Conservation (phyloP, 305 asterid species). For the Fraxinus ornus region DNA sequence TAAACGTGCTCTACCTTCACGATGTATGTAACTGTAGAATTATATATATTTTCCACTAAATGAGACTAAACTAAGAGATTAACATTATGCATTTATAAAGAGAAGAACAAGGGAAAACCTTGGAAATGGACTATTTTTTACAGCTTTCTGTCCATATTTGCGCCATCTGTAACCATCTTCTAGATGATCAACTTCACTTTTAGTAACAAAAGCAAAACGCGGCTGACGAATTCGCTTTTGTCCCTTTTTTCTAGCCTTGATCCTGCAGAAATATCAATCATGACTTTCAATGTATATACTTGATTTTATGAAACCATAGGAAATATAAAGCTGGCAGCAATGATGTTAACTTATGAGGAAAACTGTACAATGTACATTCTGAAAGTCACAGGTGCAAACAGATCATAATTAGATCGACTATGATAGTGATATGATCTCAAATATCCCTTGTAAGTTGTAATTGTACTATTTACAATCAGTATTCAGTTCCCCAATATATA, state of each 20-base stretch:
- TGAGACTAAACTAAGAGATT: not conserved
- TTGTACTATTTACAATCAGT: not conserved
- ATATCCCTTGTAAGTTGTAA: not conserved
- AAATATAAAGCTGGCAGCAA: not conserved
- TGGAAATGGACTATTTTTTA: constrained; percentile 79
- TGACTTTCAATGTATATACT: not conserved
- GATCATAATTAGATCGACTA: not conserved
- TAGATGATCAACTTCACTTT: constrained; percentile 83
- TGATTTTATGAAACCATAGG: not conserved
- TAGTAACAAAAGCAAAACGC: constrained; percentile 78
- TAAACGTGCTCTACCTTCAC: not conserved
- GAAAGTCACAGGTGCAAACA: not conserved
- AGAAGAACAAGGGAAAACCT: constrained; percentile 35
- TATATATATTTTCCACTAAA: not conserved
- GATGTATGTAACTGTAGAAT: not conserved
- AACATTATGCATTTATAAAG: not conserved
- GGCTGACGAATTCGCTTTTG: constrained; percentile 64
- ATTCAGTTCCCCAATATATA: not conserved
- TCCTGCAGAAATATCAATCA: constrained; percentile 42
- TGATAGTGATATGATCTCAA: not conserved
- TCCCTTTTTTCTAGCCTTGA: constrained; percentile 61
- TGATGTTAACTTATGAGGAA: not conserved
- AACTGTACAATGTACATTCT: not conserved
- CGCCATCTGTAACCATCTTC: constrained; percentile 97
- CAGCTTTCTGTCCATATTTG: constrained; percentile 90